Percentiles rank a stretch among this genome's conserved stretches.
Conservation (phyloP, 2,329 filamentous ascomycete species). For the Bipolaris oryzae region DNA sequence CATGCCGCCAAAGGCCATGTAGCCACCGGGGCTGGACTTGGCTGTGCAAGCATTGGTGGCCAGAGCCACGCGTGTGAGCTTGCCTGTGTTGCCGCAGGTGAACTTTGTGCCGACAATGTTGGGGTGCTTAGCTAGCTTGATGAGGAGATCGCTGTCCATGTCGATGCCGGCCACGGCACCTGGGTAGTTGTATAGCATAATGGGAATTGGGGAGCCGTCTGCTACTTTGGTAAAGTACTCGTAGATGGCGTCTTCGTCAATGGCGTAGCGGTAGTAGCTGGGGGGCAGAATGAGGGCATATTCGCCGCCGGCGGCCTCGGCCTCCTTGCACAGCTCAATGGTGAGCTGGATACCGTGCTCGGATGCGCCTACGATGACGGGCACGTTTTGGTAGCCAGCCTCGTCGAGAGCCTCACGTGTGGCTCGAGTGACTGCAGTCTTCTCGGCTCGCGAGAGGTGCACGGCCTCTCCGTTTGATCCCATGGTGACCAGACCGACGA, state of each 20-base stretch:
- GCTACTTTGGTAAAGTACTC: slow-evolving; percentile 78
- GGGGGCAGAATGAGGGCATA: slow-evolving; percentile 81
- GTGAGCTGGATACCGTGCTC: slow-evolving; percentile 83
- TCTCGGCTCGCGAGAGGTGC: slow-evolving; percentile 80
- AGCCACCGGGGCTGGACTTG: slow-evolving; percentile 55
- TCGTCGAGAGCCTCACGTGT: slow-evolving; percentile 82
- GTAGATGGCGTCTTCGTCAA: slow-evolving; percentile 74
- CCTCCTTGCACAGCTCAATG: slow-evolving; percentile 73
- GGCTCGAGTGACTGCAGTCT: slow-evolving; percentile 73
- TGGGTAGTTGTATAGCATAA: slow-evolving; percentile 90
- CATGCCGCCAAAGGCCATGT: slow-evolving; percentile 87
- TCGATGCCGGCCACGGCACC: slow-evolving; percentile 86
- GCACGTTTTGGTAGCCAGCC: slow-evolving; percentile 75
- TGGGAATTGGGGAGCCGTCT: slow-evolving; percentile 74
- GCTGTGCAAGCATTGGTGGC: slow-evolving; percentile 75
- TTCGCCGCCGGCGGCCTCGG: slow-evolving; percentile 73
- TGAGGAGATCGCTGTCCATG: slow-evolving; percentile 86
- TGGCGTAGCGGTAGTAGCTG: slow-evolving; percentile 79
- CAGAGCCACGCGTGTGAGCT: slow-evolving; percentile 79
- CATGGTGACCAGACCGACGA: slow-evolving; percentile 84
- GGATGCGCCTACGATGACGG: slow-evolving; percentile 81
- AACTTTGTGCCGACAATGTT: slow-evolving; percentile 92
- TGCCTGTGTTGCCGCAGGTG: slow-evolving; percentile 89
- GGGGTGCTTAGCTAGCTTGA: slow-evolving; percentile 76
- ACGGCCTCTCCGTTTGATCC: slow-evolving; percentile 91